Percentiles rank a stretch among this genome's conserved stretches.
phyloP scores from a whole-genome alignment of 2,329 filamentous ascomycete genomes.

The Aspergillus sp. region DNA sequence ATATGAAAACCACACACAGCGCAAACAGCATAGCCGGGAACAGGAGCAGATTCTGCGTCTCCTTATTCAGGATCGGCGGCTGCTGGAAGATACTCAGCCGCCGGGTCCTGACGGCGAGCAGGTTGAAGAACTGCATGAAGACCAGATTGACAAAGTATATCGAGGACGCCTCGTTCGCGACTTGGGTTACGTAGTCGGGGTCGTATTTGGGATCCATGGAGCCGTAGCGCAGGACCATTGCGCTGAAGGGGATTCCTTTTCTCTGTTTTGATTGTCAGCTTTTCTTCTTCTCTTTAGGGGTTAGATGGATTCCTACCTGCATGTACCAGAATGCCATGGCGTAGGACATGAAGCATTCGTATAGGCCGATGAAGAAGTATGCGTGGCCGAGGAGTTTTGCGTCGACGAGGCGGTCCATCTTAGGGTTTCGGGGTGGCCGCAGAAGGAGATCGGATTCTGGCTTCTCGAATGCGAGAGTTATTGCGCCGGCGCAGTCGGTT shows the following conservation, averaged over 20 bases:
- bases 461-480: constrained; percentile 72
- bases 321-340: constrained; percentile 69
- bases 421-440: constrained; percentile 66
- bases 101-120: constrained; percentile 67
- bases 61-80: constrained; percentile 64
- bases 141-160: constrained; percentile 81
- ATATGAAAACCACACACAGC: constrained; percentile 68
- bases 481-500: constrained; percentile 73
- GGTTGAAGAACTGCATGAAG: constrained; percentile 78
- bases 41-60: constrained; percentile 66
- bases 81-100: constrained; percentile 70
- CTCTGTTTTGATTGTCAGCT: constrained; percentile 14
- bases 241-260: constrained; percentile 63
- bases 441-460: constrained; percentile 74
- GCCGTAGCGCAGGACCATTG: constrained; percentile 69
- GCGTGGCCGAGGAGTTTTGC: constrained; percentile 70
- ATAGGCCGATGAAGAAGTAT: constrained; percentile 69
- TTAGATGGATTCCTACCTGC: background rate
- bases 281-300: background rate
- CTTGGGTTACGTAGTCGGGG: constrained; percentile 48
- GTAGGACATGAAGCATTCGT: constrained; percentile 61
- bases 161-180: constrained; percentile 64
- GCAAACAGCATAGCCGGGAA: constrained; percentile 71
- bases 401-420: constrained; percentile 71
- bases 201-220: constrained; percentile 51